phyloP scores from a whole-genome alignment of 2,329 filamentous ascomycete genomes.

The Colletotrichum nymphaeae region DNA sequence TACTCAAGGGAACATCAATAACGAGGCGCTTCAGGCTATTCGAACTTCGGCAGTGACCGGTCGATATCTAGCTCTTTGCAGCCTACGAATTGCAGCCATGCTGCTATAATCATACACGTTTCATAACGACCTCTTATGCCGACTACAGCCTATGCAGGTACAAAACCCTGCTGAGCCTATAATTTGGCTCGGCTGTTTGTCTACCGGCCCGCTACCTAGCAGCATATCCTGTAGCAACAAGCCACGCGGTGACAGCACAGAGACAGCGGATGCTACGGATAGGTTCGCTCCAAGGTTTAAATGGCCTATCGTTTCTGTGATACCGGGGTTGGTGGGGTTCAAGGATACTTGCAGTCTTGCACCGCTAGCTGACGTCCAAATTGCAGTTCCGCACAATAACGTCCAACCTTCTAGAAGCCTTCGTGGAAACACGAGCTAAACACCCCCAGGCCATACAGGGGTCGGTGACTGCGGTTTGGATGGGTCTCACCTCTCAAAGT shows the following conservation, averaged over 20 bases:
- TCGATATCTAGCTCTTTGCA: background rate
- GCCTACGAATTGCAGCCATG: background rate
- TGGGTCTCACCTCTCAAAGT: background rate
- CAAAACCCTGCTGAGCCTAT: background rate
- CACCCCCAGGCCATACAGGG: background rate
- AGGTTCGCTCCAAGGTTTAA: background rate
- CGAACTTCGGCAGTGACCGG: background rate
- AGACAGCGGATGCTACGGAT: background rate
- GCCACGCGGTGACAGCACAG: background rate
- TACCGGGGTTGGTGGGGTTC: background rate
- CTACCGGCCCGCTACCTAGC: background rate
- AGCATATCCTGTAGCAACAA: too few relatives aligned
- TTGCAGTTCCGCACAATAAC: background rate
- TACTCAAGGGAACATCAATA: background rate
- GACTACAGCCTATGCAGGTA: background rate
- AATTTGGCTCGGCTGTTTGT: background rate
- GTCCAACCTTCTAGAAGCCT: slow-evolving; percentile 27
- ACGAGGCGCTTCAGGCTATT: background rate
- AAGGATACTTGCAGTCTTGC: slow-evolving; percentile 3
- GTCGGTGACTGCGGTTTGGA: background rate
- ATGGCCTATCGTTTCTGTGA: background rate
- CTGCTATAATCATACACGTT: background rate
- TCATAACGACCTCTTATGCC: background rate
- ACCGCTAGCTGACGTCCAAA: background rate
- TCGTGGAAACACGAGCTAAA: slow-evolving; percentile 11